Conservation (phyloP, 495 filamentous ascomycete species). For the Aspergillus avenaceus region DNA sequence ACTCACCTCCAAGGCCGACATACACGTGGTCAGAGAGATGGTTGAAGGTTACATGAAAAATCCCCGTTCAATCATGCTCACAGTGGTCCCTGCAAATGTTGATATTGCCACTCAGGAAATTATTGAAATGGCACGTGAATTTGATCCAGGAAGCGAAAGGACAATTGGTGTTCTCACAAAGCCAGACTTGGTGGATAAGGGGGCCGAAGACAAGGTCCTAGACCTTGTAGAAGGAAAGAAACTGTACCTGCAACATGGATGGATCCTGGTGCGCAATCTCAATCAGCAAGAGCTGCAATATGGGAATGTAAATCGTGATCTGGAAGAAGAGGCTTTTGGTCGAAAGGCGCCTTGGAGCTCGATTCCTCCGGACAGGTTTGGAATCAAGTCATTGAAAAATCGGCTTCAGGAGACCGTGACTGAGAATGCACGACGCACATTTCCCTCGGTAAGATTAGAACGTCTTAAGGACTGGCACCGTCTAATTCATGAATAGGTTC, state of each 20-base stretch:
- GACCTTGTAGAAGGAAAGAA: constrained; percentile 44
- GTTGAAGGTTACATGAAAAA: constrained; percentile 52
- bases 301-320: constrained; percentile 11
- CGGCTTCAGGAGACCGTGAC: constrained; percentile 19
- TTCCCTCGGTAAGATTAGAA: constrained; percentile 3
- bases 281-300: constrained; percentile 26
- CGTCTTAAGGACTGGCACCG: neutral
- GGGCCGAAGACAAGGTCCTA: constrained; percentile 37
- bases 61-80: constrained; percentile 52
- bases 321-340: constrained; percentile 19
- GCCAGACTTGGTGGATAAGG: constrained; percentile 53
- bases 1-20: constrained; percentile 47
- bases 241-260: constrained; percentile 47
- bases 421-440: constrained; percentile 11
- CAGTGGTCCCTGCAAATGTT: constrained; percentile 59
- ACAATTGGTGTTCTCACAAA: constrained; percentile 61
- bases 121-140: constrained; percentile 45
- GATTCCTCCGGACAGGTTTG: constrained; percentile 42
- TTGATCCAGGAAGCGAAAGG: constrained; percentile 44
- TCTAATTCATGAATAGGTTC: constrained; percentile 26
- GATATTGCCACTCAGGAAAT: constrained; percentile 63
- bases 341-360: constrained; percentile 37
- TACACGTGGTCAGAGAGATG: constrained; percentile 47
- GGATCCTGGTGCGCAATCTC: constrained; percentile 52
- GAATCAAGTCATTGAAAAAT: constrained; percentile 42